Conservation (phyloP, 257 asterid genomes). For the Gentiana dahurica region DNA sequence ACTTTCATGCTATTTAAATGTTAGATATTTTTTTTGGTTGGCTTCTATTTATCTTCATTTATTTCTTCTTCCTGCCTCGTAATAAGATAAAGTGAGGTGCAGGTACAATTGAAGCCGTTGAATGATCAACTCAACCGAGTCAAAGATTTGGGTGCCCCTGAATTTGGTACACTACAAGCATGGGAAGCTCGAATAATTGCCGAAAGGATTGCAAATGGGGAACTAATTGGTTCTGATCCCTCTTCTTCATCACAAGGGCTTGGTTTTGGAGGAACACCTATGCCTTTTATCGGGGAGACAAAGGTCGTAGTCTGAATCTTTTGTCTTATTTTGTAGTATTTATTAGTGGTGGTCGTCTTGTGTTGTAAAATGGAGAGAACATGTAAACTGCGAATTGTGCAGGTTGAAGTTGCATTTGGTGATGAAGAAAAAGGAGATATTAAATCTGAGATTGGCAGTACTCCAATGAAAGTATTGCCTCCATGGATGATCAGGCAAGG, state of each 20-base stretch:
- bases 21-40: too few species aligned
- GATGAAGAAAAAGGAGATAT: conserved; percentile 64
- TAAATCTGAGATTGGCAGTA: conserved; percentile 32
- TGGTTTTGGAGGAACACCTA: conserved; percentile 66
- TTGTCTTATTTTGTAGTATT: too few species aligned
- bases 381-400: conserved; percentile 8
- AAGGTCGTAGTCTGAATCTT: conserved; percentile 28
- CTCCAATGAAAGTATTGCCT: conserved; percentile 75
- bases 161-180: conserved; percentile 80
- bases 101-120: conserved; percentile 81
- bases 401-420: conserved; percentile 96
- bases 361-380: too few species aligned
- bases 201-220: conserved; percentile 62
- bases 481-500: conserved; percentile 96
- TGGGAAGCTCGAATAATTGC: conserved; percentile 79
- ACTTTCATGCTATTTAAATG: too few species aligned
- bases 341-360: too few species aligned
- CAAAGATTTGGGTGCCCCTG: conserved; percentile 82
- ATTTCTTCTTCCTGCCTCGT: neutral
- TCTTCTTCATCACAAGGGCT: conserved; percentile 47
- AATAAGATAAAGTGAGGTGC: conserved; percentile 12
- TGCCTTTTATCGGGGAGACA: conserved; percentile 90
- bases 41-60: neutral
- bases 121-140: conserved; percentile 71
- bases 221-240: conserved; percentile 40